Percentiles rank a stretch among this genome's conserved stretches.
phyloP scores from a whole-genome alignment of 768 basidiomycete species.

The Pisolithus orientalis region DNA sequence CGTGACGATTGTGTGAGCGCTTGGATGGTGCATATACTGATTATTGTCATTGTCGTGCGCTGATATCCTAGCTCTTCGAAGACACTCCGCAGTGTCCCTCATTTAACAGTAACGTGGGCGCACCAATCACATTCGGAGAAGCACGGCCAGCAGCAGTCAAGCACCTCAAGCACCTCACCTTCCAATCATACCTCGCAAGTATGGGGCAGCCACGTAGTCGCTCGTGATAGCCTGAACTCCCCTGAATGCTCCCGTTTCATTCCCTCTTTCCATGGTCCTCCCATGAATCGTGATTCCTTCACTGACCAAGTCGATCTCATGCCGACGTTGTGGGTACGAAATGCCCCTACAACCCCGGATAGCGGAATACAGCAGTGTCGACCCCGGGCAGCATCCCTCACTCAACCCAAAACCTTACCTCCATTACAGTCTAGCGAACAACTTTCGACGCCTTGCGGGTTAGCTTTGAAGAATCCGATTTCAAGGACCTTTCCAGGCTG shows the following conservation, averaged over 20 bases:
- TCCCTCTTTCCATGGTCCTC: slow-evolving; percentile 8
- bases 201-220: slow-evolving; percentile 11
- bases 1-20: slow-evolving; percentile 72
- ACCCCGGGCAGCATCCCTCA: slow-evolving; percentile 24
- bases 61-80: slow-evolving; percentile 20
- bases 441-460: slow-evolving; percentile 21
- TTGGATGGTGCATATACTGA: slow-evolving; percentile 46
- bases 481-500: slow-evolving; percentile 11
- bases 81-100: slow-evolving; percentile 66
- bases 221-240: not conserved
- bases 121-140: slow-evolving; percentile 43
- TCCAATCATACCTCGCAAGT: slow-evolving; percentile 5
- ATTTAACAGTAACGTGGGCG: slow-evolving; percentile 75
- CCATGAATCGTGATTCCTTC: slow-evolving; percentile 5
- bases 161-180: slow-evolving; percentile 6
- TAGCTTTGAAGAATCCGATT: slow-evolving; percentile 6
- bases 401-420: slow-evolving; percentile 17
- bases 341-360: not conserved
- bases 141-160: slow-evolving; percentile 13
- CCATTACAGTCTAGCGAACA: slow-evolving; percentile 24
- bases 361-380: slow-evolving; percentile 9
- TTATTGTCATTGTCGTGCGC: not conserved
- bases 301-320: not conserved
- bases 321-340: slow-evolving; percentile 11
- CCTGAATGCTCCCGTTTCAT: not conserved